Conservation (phyloP, 2,329 filamentous ascomycete species). For the Monosporascus sp. region DNA sequence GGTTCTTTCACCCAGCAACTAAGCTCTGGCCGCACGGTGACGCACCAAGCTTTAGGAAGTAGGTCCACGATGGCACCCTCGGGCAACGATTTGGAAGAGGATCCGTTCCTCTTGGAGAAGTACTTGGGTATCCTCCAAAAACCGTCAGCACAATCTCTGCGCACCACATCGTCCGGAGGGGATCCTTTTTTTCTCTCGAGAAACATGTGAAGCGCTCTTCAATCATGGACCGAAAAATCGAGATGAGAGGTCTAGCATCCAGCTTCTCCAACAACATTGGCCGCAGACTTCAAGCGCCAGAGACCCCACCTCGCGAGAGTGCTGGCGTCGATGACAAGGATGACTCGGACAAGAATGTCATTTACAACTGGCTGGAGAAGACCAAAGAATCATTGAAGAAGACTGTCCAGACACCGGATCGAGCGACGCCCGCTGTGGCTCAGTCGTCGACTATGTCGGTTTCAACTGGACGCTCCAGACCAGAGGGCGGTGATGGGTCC, state of each 20-base stretch:
- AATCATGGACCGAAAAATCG: not conserved
- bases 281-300: not conserved
- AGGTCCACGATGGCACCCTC: not conserved
- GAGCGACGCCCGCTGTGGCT: not conserved
- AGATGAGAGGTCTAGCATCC: not conserved
- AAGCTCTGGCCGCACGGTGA: not conserved
- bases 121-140: conserved; percentile 1
- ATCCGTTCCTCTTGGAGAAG: conserved; percentile 8
- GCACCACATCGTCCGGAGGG: not conserved
- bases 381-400: not conserved
- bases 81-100: not conserved
- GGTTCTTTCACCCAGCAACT: not conserved
- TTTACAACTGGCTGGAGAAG: not conserved
- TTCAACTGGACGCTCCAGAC: not conserved
- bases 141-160: not conserved
- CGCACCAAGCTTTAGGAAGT: not conserved
- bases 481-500: not conserved
- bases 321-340: not conserved
- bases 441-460: not conserved
- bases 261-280: not conserved
- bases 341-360: not conserved
- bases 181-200: not conserved
- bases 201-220: not conserved
- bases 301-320: not conserved
- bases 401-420: not conserved